Evolutionary conservation across 352 stramenopile genomes (phyloP).

Genomic region (Pythium dissotocum): DNA sequence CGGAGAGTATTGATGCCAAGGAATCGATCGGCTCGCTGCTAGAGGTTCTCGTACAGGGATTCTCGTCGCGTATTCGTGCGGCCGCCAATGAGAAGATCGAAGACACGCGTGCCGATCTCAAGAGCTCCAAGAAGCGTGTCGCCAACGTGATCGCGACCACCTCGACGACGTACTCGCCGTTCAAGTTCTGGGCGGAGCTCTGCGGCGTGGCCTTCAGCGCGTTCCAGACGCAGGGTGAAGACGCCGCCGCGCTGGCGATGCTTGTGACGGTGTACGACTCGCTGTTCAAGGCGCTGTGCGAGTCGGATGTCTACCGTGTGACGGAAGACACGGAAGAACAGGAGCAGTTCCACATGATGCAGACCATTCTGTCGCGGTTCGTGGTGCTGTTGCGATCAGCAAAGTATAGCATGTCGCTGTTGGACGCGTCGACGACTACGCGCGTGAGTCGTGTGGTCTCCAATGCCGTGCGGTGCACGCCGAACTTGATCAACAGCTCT

Average conservation of each 20-base stretch:
- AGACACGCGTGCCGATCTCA: slow-evolving; percentile 65
- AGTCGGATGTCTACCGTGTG: slow-evolving; percentile 79
- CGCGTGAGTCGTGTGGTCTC: slow-evolving; percentile 53
- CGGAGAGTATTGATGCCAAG: slow-evolving; percentile 36
- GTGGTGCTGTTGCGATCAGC: slow-evolving; percentile 28
- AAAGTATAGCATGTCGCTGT: slow-evolving; percentile 1
- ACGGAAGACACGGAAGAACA: slow-evolving; percentile 85
- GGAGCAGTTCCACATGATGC: slow-evolving; percentile 79
- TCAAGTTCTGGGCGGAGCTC: slow-evolving; percentile 88
- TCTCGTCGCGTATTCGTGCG: slow-evolving; percentile 56
- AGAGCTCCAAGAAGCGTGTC: slow-evolving; percentile 74
- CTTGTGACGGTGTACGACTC: slow-evolving; percentile 54
- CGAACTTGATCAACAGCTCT: slow-evolving; percentile 73
- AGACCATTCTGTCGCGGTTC: slow-evolving; percentile 68
- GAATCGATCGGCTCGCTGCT: slow-evolving; percentile 58
- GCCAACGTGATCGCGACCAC: slow-evolving; percentile 75
- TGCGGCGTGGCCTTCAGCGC: slow-evolving; percentile 58
- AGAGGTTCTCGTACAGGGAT: slow-evolving; percentile 63
- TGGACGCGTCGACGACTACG: not conserved
- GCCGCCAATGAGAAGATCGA: slow-evolving; percentile 69
- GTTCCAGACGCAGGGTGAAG: slow-evolving; percentile 31
- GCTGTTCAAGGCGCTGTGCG: slow-evolving; percentile 67
- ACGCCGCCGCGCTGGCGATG: slow-evolving; percentile 26
- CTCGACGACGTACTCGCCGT: slow-evolving; percentile 76
- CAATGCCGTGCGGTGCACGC: slow-evolving; percentile 66